Base-by-base conservation (phyloP, 441 rosid genomes). In the Gossypium laxum region DNA sequence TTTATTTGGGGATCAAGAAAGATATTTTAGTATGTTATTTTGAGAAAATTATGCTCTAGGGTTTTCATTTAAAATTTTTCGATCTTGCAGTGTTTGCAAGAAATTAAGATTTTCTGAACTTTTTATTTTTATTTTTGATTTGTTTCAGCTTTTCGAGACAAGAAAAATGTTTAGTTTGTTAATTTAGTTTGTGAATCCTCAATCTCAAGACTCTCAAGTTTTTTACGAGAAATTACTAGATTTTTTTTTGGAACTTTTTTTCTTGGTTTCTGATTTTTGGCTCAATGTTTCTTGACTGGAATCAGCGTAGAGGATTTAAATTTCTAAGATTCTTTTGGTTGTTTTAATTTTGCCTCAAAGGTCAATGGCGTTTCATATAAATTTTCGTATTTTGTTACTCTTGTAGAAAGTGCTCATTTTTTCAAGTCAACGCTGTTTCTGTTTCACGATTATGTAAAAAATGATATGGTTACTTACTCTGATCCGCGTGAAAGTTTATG, bases 261-360 rank as follows among this genome's bases (percentile, higher is more conserved):
- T 26, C 71, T 6, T 62, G 72, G 17, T 0, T 28, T 24, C 2
- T 47, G 17, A 28, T 50, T 50, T 51, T 48, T 3, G 24, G 48
- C 62, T 66, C 73, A 52, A n/a, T 43, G n/a, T 55, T 65, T 55
- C 7, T 54, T 69, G 21, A n/a, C 19, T 14, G 45, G 52, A 19
- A 5, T 54, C 34, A 5, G 19, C 2, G n/a, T 19, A 50, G 43
- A 34, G 1, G 71, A 52, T 51, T 50, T 28, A 17, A 15, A 17
- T 15, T 15, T 30, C n/a, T 17, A 15, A 30, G 63, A 52, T 30
- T 4, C 10, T 68, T 68, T 32, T 19, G 51, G 5, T 69, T 34
- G 32, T 34, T 58, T 69, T 55, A 21, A 6, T 11, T 69, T 54
- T 38, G 52, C 34, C 7, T 69, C 38, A 11, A 12, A 67, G 56